Base-by-base conservation (phyloP, 164 flowering plant genomes). In the Magnolia sinica region DNA sequence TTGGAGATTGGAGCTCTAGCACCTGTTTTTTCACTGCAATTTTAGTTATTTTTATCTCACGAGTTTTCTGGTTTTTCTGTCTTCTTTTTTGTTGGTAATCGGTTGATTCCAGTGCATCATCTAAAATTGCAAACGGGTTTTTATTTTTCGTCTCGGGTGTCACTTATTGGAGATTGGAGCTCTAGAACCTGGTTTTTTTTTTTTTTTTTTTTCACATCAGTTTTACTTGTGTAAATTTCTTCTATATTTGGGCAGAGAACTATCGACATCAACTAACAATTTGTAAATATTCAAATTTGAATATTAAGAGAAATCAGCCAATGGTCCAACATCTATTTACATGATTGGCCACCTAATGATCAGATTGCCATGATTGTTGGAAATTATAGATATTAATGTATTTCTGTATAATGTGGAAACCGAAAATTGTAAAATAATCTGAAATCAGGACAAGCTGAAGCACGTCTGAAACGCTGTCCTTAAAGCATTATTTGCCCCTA, bases 71-170 rank as follows among this genome's bases (percentile, higher is more conserved):
- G 6, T 27, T 18, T 16, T 70, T 77, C 27, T 16, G 13, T 50
- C 11, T 50, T 23, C 50, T 10, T 52, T 72, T 52, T 7, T 20
- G 73, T 59, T 14, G n/a, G 58, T 4, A 14, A 49, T 71, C 52
- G 74, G 50, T 74, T 59, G 27, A 76, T 71, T 45, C 19, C 23
- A 9, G 50, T 24, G 71, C 37, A 18, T 4, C 20, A 8, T 31
- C 50, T 70, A 22, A 52, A 50, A 76, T 64, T 58, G 69, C 31
- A 31, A 70, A 23, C 73, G 71, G 72, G 64, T 59, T 68, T 72
- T 22, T 49, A 51, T 66, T 58, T 20, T 10, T 49, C 23, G 2
- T 27, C 29, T 27, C 49, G 59, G 49, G 70, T 13, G 16, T 61
- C 19, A 20, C 58, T 63, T 76, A 31, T 64, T 18, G 27, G 31